Evolutionary conservation across 78 protist genomes (phyloP), one percentile per base, ranked within the genome.

Genomic region (Neovahlkampfia damariscottae): DNA sequence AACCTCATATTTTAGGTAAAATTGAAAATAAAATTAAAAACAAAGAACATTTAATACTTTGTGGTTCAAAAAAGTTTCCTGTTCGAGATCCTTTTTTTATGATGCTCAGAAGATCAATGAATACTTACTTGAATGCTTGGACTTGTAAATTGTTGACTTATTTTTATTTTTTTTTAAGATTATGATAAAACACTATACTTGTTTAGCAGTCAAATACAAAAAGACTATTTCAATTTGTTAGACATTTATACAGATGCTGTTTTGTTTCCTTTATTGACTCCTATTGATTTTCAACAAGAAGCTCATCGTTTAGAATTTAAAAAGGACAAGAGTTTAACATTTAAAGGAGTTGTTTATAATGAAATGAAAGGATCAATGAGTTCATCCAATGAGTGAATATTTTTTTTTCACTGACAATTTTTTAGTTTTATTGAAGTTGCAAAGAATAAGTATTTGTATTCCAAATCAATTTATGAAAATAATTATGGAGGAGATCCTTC

Each of bases 361-460:
- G 96, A 92, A 68, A 92, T 92, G 96, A 86, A 86, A 77, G 96
- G 92, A 5, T n/a, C n/a, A n/a, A n/a, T n/a, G n/a, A n/a, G n/a
- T n/a, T n/a, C n/a, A n/a, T n/a, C n/a, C n/a, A n/a, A n/a, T n/a
- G n/a, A n/a, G n/a, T n/a, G n/a, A n/a, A n/a, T n/a, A n/a, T n/a
- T n/a, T n/a, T n/a, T n/a, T n/a, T 84, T 82, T 9, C 8, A 82
- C 41, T 34, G 3, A 35, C 40, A 72, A 30, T 76, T 78, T 1
- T 1, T 38, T 32, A 0, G 70, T 76, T 2, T 78, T 58, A 58
- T 82, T 79, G 30, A 30, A n/a, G 35, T 28, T 36, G 32, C 30
- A 3, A 3, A 40, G 36, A 70, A 72, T 37, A 19, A 4, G 74
- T 10, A 68, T 31, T 1, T 70, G 8, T 41, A 29, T n/a, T 78